A percentile compares a stretch with the other conserved stretches of the same genome.
Evolutionary conservation across 768 basidiomycete genomes (phyloP).

Genomic region (Suillus ampliporus): DNA sequence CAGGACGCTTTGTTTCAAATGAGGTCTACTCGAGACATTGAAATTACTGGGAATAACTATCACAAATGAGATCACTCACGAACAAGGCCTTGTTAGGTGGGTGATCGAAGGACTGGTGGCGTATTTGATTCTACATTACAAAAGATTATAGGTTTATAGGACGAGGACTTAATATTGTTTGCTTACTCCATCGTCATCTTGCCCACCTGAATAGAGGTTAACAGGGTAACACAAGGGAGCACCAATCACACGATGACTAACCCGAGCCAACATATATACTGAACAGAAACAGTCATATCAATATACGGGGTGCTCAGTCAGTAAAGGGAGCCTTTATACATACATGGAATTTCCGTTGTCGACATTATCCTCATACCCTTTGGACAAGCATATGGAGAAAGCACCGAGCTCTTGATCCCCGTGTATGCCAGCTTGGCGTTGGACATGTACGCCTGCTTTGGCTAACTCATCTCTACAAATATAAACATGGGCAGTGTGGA

Average conservation of each 20-base stretch:
- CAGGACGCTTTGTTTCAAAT: constrained; percentile 31
- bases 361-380: constrained; percentile 48
- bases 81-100: constrained; percentile 24
- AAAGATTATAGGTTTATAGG: constrained; percentile 1
- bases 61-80: constrained; percentile 15
- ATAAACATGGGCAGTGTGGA: not conserved
- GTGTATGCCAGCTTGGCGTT: constrained; percentile 44
- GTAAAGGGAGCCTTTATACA: constrained; percentile 12
- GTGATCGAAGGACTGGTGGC: constrained; percentile 30
- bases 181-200: constrained; percentile 21
- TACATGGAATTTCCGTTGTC: constrained; percentile 46
- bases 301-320: not conserved
- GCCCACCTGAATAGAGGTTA: constrained; percentile 27
- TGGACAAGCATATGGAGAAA: constrained; percentile 48
- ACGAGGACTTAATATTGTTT: not conserved
- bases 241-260: constrained; percentile 5
- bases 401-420: constrained; percentile 40
- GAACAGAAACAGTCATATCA: constrained; percentile 10
- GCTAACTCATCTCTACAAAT: constrained; percentile 26
- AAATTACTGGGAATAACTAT: not conserved
- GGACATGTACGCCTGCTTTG: constrained; percentile 40
- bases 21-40: constrained; percentile 33
- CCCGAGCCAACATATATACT: constrained; percentile 44
- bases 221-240: not conserved
- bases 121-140: constrained; percentile 25